Conservation (phyloP, 306 rosid species). For the Astragalus glycyphyllos region DNA sequence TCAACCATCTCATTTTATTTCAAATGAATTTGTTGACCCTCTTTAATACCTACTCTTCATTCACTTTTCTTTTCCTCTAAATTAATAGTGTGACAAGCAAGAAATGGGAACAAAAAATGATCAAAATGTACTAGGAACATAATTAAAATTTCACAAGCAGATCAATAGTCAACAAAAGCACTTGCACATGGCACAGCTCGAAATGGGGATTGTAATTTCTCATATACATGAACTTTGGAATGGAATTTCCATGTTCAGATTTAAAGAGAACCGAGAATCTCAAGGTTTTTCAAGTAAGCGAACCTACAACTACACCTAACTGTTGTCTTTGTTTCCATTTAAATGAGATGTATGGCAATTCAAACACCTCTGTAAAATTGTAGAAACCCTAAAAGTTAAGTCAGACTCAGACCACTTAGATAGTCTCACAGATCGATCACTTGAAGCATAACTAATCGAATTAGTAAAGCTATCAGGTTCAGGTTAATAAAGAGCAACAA, state of each 20-base stretch:
- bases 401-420: not conserved
- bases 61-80: slow-evolving; percentile 6
- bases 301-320: not conserved
- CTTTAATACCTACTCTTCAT: not conserved
- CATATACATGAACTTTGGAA: not conserved
- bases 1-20: slow-evolving; percentile 12
- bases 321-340: not conserved
- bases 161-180: not conserved
- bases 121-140: not conserved
- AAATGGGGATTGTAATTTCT: not conserved
- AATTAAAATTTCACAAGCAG: not conserved
- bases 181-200: not conserved
- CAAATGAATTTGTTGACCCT: not conserved
- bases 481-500: not conserved
- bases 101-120: not conserved
- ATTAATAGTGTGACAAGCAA: not conserved
- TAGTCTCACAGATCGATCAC: not conserved
- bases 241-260: not conserved
- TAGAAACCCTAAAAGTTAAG: not conserved
- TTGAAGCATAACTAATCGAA: not conserved
- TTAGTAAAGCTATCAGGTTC: slow-evolving; percentile 19
- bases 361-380: not conserved
- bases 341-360: not conserved
- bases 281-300: slow-evolving; percentile 7
- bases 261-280: slow-evolving; percentile 4